Evolutionary conservation across 2,329 filamentous ascomycete species (phyloP).

Genomic region (Arthrinium phaeospermum): DNA sequence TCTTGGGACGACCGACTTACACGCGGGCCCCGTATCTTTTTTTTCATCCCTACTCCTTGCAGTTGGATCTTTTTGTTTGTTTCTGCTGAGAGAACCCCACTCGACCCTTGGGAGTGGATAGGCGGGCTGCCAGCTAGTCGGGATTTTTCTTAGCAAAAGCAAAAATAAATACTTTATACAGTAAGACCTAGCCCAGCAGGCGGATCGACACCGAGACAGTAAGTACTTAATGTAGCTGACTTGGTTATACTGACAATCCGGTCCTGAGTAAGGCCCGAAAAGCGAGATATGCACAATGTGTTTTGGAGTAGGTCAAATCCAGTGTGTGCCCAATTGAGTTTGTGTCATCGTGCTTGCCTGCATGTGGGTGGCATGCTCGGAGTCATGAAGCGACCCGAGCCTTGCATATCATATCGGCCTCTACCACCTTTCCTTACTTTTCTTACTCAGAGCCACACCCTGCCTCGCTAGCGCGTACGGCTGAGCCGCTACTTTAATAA

Average conservation of each 20-base stretch:
- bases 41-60: background rate
- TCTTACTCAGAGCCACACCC: background rate
- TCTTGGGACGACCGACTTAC: background rate
- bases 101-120: background rate
- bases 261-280: background rate
- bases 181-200: constrained; percentile 12
- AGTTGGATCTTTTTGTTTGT: background rate
- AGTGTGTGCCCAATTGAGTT: background rate
- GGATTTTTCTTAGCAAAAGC: background rate
- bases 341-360: background rate
- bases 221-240: background rate
- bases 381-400: background rate
- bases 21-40: background rate
- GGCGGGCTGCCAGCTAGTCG: background rate
- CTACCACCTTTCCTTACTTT: no score
- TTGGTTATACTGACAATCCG: background rate
- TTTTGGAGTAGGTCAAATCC: background rate
- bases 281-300: background rate
- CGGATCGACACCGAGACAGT: background rate
- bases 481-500: constrained; percentile 7
- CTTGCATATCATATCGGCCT: background rate
- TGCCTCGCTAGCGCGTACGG: background rate
- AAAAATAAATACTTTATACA: background rate
- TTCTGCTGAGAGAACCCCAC: background rate
- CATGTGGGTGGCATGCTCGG: background rate